A percentile compares a stretch with the other conserved stretches of the same genome.
Conservation (phyloP, 148 eudicot species). For the Euryodendron excelsum region DNA sequence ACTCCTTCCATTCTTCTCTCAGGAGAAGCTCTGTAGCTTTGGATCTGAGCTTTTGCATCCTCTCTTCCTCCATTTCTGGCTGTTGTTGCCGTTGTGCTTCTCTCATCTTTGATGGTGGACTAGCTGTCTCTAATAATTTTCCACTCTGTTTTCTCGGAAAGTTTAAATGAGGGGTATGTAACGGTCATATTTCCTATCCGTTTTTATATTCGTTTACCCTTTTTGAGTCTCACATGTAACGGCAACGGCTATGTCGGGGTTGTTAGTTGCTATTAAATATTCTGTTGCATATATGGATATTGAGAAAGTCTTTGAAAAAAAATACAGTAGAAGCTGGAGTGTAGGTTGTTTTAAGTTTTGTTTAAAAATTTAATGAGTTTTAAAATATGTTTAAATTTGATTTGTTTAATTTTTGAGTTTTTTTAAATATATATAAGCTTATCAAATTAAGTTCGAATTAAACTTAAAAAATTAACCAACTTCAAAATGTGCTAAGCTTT, state of each 20-base stretch:
- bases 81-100: not conserved
- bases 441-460: too few relatives aligned
- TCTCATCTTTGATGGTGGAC: not conserved
- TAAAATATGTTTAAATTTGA: too few relatives aligned
- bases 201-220: not conserved
- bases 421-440: too few relatives aligned
- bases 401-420: too few relatives aligned
- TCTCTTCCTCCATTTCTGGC: conserved; percentile 50
- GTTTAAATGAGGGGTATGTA: conserved; percentile 37
- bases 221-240: not conserved
- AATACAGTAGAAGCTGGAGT: too few relatives aligned
- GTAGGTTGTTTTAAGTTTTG: too few relatives aligned
- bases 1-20: conserved; percentile 62
- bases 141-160: not conserved
- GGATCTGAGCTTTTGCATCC: conserved; percentile 65
- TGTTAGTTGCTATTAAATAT: not conserved
- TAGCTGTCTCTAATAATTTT: not conserved
- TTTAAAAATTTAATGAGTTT: too few relatives aligned
- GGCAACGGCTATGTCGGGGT: conserved; percentile 9
- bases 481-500: too few relatives aligned
- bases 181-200: conserved; percentile 35
- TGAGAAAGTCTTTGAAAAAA: too few relatives aligned
- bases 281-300: not conserved
- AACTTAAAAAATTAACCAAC: too few relatives aligned
- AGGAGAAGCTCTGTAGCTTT: conserved; percentile 83